Evolutionary conservation across 2,329 filamentous ascomycete species (phyloP), one percentile per base, ranked within the genome.

Genomic region (Arthrobotrys entomopaga): DNA sequence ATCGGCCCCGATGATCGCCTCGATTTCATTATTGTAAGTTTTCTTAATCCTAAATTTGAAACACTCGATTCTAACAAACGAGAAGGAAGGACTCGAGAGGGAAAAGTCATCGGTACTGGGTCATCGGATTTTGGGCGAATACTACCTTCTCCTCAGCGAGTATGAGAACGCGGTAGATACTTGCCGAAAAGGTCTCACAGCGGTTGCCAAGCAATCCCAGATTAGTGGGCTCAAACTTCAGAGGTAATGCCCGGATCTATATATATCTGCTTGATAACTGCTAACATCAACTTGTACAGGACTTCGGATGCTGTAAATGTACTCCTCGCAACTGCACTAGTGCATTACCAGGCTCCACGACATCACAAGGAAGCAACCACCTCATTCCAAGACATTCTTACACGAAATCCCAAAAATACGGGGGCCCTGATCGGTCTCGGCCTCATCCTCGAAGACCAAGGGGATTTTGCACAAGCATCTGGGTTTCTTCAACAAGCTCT

Each of bases 391-490:
- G 87, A 87, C 29, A 91, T 98, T 3, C 85, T 99, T 0, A 84
- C 87, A 54, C 87, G 90, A 24, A 92, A 96, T 66, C 86, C 89
- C 1, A 87, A 87, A 1, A 93, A 91, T 0, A 96, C 93, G 0
- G 83, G 88, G 29, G 93, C 93, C 1, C 84, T 99, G 75, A 91
- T 98, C 52, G 95, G 95, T 0, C 88, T 97, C 38, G 96, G 95
- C 0, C 82, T 98, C 22, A 94, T 99, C 46, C 90, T 93, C 53
- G 93, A 97, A 81, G 95, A 98, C 78, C 93, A 97, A 77, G 90
- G 97, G 79, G 91, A 98, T 76, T 97, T 91, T 78, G 85, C 87
- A 53, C 86, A 92, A 78, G 95, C 96, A 0, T 88, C 93, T 43
- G 87, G 90, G 26, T 97, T 96, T 79, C 83, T 99, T 11, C 86